phyloP scores from a whole-genome alignment of 139 green algal genomes.

The Yamagishiella unicocca region DNA sequence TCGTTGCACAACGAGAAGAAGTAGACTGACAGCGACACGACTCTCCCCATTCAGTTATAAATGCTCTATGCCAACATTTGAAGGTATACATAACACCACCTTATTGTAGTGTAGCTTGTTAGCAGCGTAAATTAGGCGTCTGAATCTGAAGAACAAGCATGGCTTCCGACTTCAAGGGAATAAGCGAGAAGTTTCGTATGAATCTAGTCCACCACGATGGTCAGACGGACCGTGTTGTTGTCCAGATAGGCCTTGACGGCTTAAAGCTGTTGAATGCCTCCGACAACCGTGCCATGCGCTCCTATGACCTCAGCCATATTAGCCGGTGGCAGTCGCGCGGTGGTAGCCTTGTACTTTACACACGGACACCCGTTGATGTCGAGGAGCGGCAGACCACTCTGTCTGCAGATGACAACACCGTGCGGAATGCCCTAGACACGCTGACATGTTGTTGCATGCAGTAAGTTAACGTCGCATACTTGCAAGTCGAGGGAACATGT shows the following conservation, averaged over 20 bases:
- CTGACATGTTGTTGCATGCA: constrained; percentile 93
- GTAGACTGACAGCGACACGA: too few species aligned
- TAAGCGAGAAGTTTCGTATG: constrained; percentile 59
- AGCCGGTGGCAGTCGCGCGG: constrained; percentile 66
- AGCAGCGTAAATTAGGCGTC: too few species aligned
- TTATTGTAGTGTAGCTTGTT: too few species aligned
- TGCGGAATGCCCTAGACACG: constrained; percentile 84
- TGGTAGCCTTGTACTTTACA: constrained; percentile 84
- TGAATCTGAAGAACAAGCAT: too few species aligned
- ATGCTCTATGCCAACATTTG: too few species aligned
- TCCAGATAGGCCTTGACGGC: constrained; percentile 87
- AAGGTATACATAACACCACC: too few species aligned
- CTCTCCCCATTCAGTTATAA: too few species aligned
- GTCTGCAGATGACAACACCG: constrained; percentile 72
- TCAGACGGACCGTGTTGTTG: constrained; percentile 61
- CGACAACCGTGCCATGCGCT: constrained; percentile 65
- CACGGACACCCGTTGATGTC: constrained; percentile 82
- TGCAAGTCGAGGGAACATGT: not conserved
- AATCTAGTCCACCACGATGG: constrained; percentile 55
- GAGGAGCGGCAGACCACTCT: constrained; percentile 87
- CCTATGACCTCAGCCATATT: constrained; percentile 90
- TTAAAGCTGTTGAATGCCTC: constrained; percentile 75
- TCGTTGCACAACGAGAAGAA: too few species aligned
- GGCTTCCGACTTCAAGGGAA: constrained; percentile 52
- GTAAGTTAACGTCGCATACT: constrained; percentile 49